Percentiles rank a stretch among this genome's conserved stretches.
Conservation (phyloP, 345 rosid genomes). For the Lumnitzera littorea region DNA sequence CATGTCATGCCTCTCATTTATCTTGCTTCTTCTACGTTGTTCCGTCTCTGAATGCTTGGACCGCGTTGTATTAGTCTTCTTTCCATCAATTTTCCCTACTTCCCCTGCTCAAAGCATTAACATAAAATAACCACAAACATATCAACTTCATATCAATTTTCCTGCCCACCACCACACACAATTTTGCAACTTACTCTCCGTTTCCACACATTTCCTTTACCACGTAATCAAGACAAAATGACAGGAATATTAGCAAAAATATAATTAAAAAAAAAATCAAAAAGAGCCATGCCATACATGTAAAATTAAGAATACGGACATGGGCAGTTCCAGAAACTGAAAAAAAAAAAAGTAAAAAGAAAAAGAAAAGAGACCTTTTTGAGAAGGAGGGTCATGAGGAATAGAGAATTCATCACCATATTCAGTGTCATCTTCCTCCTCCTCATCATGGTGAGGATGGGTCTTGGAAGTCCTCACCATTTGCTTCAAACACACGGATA, state of each 20-base stretch:
- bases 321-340: too few species aligned
- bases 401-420: constrained; percentile 30
- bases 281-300: neutral
- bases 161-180: too few species aligned
- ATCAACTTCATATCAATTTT: neutral
- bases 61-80: constrained; percentile 30
- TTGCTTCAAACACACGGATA: too few species aligned
- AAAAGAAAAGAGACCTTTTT: constrained; percentile 19
- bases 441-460: constrained; percentile 26
- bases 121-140: neutral
- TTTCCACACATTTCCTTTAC: too few species aligned
- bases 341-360: neutral
- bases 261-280: neutral
- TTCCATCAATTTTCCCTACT: constrained; percentile 27
- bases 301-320: too few species aligned
- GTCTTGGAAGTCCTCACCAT: constrained; percentile 47
- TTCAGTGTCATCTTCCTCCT: constrained; percentile 42
- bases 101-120: constrained; percentile 18
- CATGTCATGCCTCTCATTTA: constrained; percentile 56
- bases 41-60: constrained; percentile 89
- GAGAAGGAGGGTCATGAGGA: constrained; percentile 29
- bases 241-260: too few species aligned
- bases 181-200: too few species aligned
- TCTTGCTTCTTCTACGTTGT: constrained; percentile 81
- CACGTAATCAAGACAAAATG: too few species aligned